phyloP scores from a whole-genome alignment of 78 protist genomes.

The Anaeramoeba flamelloides region DNA sequence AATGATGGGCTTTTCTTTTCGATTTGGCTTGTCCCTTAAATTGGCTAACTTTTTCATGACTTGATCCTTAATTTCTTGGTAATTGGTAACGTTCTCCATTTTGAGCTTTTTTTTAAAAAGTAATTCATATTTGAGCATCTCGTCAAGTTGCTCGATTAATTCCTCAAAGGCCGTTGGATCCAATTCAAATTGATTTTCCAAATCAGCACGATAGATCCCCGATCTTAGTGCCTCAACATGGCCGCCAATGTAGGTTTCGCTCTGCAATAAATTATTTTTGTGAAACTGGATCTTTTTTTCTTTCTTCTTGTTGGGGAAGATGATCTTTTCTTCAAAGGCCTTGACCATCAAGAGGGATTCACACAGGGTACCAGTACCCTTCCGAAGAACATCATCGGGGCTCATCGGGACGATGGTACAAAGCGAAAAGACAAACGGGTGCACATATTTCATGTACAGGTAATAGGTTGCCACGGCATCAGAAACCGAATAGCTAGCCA shows the following conservation, averaged over 20 bases:
- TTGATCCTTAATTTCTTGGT: neutral
- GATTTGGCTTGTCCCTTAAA: constrained; percentile 1
- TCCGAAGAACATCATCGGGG: constrained; percentile 86
- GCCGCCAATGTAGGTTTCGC: constrained; percentile 96
- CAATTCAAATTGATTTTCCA: constrained; percentile 26
- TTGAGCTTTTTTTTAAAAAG: neutral
- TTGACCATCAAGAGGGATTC: constrained; percentile 78
- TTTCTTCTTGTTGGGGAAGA: constrained; percentile 84
- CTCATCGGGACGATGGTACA: constrained; percentile 88
- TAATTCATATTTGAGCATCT: neutral
- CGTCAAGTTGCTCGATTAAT: constrained; percentile 1
- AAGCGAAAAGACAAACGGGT: constrained; percentile 93
- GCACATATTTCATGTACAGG: constrained; percentile 84
- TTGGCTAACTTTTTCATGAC: neutral
- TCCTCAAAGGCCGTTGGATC: constrained; percentile 16
- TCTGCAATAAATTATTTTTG: constrained; percentile 74
- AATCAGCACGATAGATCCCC: constrained; percentile 70
- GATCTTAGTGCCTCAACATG: constrained; percentile 86
- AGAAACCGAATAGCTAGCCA: constrained; percentile 91
- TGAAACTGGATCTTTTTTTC: constrained; percentile 15
- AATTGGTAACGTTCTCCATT: neutral
- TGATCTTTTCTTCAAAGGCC: constrained; percentile 51
- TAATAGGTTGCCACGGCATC: constrained; percentile 89
- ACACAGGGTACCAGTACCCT: constrained; percentile 97
- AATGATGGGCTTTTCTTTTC: constrained; percentile 60